Evolutionary conservation across 192 early-diverging fungal genomes (phyloP).

Genomic region (Rhizophagus clarus): DNA sequence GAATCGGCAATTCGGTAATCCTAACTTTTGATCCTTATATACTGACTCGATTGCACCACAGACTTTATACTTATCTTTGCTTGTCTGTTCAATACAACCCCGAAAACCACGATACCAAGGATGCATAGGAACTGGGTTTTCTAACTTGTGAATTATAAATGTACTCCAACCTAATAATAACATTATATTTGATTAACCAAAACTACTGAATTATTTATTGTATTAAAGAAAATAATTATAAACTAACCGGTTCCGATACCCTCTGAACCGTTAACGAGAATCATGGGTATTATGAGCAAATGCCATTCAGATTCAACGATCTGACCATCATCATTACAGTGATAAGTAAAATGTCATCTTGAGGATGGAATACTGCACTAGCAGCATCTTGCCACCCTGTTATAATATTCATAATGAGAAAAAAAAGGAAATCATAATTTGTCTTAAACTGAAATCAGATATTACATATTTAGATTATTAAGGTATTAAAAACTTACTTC

Average conservation of each 20-base stretch:
- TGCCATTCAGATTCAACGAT: constrained; percentile 95
- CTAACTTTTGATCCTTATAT: constrained; percentile 71
- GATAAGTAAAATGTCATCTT: constrained; percentile 82
- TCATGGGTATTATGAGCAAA: constrained; percentile 92
- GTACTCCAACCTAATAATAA: constrained; percentile 64
- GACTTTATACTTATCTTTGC: constrained; percentile 65
- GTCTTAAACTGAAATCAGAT: too few relatives aligned
- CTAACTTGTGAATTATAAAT: constrained; percentile 80
- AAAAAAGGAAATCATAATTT: too few relatives aligned
- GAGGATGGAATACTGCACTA: constrained; percentile 79
- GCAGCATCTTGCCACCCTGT: constrained; percentile 88
- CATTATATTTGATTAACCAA: not conserved
- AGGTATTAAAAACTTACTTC: constrained; percentile 31
- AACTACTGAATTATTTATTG: not conserved
- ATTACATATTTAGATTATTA: too few relatives aligned
- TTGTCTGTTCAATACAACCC: constrained; percentile 67
- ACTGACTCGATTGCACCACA: constrained; percentile 69
- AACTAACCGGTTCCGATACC: constrained; percentile 91
- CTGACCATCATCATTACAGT: constrained; percentile 88
- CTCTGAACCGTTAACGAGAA: constrained; percentile 89
- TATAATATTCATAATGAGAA: too few relatives aligned
- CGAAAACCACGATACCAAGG: constrained; percentile 97
- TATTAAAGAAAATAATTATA: not conserved
- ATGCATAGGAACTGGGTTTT: constrained; percentile 70
- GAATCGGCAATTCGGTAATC: constrained; percentile 89